phyloP scores from a whole-genome alignment of 495 filamentous ascomycete species.

The Delitschia confertaspora region DNA sequence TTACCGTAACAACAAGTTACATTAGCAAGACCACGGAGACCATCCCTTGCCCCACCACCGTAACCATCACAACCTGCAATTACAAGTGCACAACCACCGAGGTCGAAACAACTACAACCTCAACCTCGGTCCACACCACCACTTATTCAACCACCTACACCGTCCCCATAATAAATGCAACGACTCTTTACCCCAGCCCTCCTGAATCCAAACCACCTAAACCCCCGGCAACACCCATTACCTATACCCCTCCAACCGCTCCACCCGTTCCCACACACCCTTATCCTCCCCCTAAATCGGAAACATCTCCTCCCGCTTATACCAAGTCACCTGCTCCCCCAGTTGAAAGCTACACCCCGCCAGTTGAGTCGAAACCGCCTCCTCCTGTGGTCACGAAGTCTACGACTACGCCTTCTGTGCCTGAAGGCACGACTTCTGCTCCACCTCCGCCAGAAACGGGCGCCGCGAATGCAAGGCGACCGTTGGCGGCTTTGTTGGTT shows the following conservation, averaged over 20 bases:
- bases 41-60: slow-evolving; percentile 10
- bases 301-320: background rate
- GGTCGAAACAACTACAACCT: background rate
- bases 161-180: too few species aligned
- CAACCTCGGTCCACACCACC: slow-evolving; percentile 9
- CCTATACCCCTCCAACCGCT: background rate
- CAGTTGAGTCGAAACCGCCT: background rate
- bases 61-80: slow-evolving; percentile 4
- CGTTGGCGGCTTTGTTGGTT: slow-evolving; percentile 19
- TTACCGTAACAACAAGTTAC: slow-evolving; percentile 10
- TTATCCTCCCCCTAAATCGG: background rate
- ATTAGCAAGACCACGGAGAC: slow-evolving; percentile 16
- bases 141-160: slow-evolving; percentile 17
- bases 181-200: slow-evolving; percentile 1
- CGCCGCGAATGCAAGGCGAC: slow-evolving; percentile 19
- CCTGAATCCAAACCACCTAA: background rate
- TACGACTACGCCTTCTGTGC: background rate
- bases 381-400: background rate
- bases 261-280: background rate
- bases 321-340: background rate
- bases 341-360: background rate
- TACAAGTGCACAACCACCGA: slow-evolving; percentile 3
- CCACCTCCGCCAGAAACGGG: slow-evolving; percentile 11
- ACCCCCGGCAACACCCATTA: background rate
- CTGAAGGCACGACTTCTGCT: background rate